These are phyloP conservation scores for Myriosclerotinia duriaeana DNA, from an alignment of 2,329 filamentous ascomycete species.

Conservation along the genomic window DNA sequence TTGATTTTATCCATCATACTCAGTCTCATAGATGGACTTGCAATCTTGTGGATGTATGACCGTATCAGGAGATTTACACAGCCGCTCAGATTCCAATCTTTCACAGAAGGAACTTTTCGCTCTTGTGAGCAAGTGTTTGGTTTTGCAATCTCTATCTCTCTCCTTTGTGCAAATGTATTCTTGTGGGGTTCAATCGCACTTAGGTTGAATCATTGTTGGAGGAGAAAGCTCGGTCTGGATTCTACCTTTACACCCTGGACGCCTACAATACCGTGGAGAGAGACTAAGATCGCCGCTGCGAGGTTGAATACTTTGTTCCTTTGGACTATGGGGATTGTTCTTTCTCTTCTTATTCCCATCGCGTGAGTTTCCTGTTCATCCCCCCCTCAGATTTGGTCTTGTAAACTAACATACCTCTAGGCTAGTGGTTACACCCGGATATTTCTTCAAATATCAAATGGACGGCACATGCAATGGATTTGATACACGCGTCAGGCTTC, in stretches of 20 bases:
- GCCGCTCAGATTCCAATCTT: neutral
- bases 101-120: neutral
- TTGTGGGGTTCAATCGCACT: neutral
- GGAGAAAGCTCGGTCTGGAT: neutral
- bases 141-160: rapidly evolving
- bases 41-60: neutral
- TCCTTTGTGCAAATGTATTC: neutral
- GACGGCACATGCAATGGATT: neutral
- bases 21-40: neutral
- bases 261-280: neutral
- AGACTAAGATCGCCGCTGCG: neutral
- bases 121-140: neutral
- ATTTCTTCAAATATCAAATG: neutral
- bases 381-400: too few species aligned
- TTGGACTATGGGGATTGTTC: neutral
- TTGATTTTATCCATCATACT: neutral
- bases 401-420: neutral
- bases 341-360: neutral
- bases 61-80: neutral
- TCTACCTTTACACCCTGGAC: neutral
- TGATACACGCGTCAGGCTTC: slow-evolving; percentile 1
- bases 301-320: neutral
- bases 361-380: neutral
- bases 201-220: neutral
- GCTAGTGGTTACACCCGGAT: neutral